Evolutionary conservation across 2,329 filamentous ascomycete species (phyloP).

Genomic region (Alternaria gansuensis): DNA sequence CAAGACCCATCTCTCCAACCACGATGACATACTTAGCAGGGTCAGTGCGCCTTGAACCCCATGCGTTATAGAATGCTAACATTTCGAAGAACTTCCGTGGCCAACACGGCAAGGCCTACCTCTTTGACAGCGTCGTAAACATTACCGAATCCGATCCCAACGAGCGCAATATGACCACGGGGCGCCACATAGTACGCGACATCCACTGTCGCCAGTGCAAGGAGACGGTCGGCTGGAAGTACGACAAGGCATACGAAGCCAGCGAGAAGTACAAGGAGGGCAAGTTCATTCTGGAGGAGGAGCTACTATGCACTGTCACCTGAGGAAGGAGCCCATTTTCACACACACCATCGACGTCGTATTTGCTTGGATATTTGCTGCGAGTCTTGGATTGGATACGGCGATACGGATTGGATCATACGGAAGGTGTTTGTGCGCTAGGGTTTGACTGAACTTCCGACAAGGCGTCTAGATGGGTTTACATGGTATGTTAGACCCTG

Average conservation of each 20-base stretch:
- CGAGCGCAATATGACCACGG: constrained; percentile 98
- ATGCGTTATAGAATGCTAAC: constrained; percentile 14
- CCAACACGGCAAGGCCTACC: constrained; percentile 96
- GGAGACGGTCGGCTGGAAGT: constrained; percentile 96
- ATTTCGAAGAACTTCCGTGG: constrained; percentile 87
- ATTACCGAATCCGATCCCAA: constrained; percentile 81
- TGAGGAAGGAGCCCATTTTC: constrained; percentile 35
- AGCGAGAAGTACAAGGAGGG: constrained; percentile 99
- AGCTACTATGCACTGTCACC: constrained; percentile 81
- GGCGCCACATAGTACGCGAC: constrained; percentile 91
- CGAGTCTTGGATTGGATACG: constrained; percentile 33
- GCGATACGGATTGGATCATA: constrained; percentile 11
- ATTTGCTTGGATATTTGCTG: constrained; percentile 33
- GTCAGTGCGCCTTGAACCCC: constrained; percentile 62
- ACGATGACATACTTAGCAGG: constrained; percentile 93
- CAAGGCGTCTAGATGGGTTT: constrained; percentile 14
- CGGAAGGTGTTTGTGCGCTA: constrained; percentile 16
- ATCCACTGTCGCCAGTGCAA: constrained; percentile 91
- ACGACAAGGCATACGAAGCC: constrained; percentile 93
- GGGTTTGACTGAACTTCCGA: constrained; percentile 10
- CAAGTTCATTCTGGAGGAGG: constrained; percentile 95
- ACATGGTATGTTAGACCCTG: constrained; percentile 13
- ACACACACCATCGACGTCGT: constrained; percentile 6
- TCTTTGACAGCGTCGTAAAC: constrained; percentile 96
- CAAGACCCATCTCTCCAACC: constrained; percentile 94